Evolutionary conservation across 1,284 basidiomycete species (phyloP).

Genomic region (Fomes fomentarius): DNA sequence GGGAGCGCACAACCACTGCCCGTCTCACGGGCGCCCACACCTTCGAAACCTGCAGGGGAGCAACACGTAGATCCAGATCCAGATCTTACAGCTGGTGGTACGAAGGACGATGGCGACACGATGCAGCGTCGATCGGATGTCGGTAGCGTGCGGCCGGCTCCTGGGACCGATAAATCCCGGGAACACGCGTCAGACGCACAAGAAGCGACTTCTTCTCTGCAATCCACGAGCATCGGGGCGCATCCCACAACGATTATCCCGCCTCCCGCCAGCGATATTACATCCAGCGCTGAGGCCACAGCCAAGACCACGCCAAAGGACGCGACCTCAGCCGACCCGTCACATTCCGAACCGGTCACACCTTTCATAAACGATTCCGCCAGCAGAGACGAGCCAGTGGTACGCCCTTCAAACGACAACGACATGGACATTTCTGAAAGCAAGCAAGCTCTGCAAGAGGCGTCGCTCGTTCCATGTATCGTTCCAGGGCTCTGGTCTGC

Average conservation of each 20-base stretch:
- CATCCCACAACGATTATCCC: too few relatives aligned
- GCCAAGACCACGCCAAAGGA: neutral
- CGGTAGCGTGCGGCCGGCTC: neutral
- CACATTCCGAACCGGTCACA: constrained; percentile 10
- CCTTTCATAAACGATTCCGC: neutral
- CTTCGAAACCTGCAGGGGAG: neutral
- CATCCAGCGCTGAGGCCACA: neutral
- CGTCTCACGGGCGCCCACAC: neutral
- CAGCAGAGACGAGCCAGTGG: constrained; percentile 2
- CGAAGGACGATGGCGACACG: neutral
- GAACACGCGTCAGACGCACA: neutral
- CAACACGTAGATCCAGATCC: neutral
- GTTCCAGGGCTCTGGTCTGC: constrained; percentile 47
- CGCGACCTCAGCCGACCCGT: constrained; percentile 6
- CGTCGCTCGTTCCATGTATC: neutral
- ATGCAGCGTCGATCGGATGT: neutral
- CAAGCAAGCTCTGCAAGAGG: neutral
- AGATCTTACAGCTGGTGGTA: neutral
- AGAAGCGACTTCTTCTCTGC: neutral
- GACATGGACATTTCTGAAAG: neutral
- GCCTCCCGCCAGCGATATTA: neutral
- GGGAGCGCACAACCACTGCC: neutral
- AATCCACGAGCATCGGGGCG: too few relatives aligned
- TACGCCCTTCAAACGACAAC: neutral
- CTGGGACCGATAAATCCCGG: constrained; percentile 1